Percentiles rank a stretch among this genome's conserved stretches.
Evolutionary conservation across 495 filamentous ascomycete species (phyloP).

Genomic region (Aspergillus olivimuriae): DNA sequence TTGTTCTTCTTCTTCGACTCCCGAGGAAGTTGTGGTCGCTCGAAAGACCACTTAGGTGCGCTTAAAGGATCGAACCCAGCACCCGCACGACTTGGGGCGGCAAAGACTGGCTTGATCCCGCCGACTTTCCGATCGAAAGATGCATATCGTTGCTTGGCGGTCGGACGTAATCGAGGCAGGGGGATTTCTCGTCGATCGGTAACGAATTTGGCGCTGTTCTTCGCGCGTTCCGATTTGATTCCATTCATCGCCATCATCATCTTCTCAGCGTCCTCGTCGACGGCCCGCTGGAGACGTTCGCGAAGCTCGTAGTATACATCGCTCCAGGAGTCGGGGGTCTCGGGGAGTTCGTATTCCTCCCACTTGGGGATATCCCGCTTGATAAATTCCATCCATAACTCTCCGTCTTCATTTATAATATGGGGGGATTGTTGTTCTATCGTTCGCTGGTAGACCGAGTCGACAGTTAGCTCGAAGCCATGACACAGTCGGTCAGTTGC

Average conservation of each 20-base stretch:
- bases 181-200: conserved; percentile 19
- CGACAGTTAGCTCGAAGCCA: conserved; percentile 1
- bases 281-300: conserved; percentile 36
- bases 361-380: conserved; percentile 59
- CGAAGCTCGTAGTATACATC: conserved; percentile 53
- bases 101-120: conserved; percentile 15
- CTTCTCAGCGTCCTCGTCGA: conserved; percentile 42
- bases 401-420: conserved; percentile 49
- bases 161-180: conserved; percentile 22
- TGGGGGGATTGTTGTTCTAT: conserved; percentile 64
- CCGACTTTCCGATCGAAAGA: conserved; percentile 23
- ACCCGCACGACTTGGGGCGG: background rate
- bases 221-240: conserved; percentile 42
- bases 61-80: conserved; percentile 10
- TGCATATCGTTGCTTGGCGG: conserved; percentile 20
- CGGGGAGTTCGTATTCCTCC: conserved; percentile 49
- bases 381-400: conserved; percentile 65
- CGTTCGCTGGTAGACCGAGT: conserved; percentile 29
- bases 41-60: conserved; percentile 12
- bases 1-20: conserved; percentile 26
- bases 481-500: background rate
- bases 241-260: conserved; percentile 44
- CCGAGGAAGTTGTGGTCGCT: conserved; percentile 11
- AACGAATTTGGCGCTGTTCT: conserved; percentile 41
- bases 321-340: conserved; percentile 54